phyloP scores from a whole-genome alignment of 331 rosid species.

The Telfairia occidentalis region DNA sequence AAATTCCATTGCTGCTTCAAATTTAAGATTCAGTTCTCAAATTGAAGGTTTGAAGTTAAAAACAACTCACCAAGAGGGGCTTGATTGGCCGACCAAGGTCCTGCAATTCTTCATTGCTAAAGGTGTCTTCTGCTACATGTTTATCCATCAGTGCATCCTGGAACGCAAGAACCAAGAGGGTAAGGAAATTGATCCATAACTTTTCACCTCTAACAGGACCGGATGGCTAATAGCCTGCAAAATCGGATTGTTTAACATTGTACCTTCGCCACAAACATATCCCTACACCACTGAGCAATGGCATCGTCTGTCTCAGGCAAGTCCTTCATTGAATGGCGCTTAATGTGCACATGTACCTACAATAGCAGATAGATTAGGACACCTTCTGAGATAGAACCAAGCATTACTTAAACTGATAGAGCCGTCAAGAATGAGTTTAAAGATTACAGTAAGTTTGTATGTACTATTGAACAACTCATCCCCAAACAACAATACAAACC shows the following conservation, averaged over 20 bases:
- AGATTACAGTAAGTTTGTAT: background rate
- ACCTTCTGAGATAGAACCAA: background rate
- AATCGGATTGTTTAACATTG: too few species aligned
- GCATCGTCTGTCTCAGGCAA: slow-evolving; percentile 78
- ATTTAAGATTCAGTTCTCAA: too few species aligned
- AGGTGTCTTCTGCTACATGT: slow-evolving; percentile 57
- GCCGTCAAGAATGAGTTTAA: background rate
- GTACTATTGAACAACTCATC: background rate
- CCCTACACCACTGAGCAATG: slow-evolving; percentile 76
- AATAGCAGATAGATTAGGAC: slow-evolving; percentile 11
- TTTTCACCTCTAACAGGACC: background rate
- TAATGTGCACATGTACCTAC: slow-evolving; percentile 80
- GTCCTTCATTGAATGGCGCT: slow-evolving; percentile 75
- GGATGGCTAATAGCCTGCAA: too few species aligned
- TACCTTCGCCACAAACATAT: slow-evolving; percentile 36
- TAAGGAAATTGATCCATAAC: slow-evolving; percentile 10
- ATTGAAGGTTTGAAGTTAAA: too few species aligned
- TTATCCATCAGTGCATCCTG: slow-evolving; percentile 85
- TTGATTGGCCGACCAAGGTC: slow-evolving; percentile 50
- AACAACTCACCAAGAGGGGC: slow-evolving; percentile 61
- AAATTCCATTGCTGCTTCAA: too few species aligned
- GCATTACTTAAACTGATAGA: background rate
- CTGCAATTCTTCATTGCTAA: slow-evolving; percentile 51
- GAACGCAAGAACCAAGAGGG: slow-evolving; percentile 3
- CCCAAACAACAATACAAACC: background rate